Base-by-base conservation (phyloP, 2,329 filamentous ascomycete species). In the Cladosporium sp. region DNA sequence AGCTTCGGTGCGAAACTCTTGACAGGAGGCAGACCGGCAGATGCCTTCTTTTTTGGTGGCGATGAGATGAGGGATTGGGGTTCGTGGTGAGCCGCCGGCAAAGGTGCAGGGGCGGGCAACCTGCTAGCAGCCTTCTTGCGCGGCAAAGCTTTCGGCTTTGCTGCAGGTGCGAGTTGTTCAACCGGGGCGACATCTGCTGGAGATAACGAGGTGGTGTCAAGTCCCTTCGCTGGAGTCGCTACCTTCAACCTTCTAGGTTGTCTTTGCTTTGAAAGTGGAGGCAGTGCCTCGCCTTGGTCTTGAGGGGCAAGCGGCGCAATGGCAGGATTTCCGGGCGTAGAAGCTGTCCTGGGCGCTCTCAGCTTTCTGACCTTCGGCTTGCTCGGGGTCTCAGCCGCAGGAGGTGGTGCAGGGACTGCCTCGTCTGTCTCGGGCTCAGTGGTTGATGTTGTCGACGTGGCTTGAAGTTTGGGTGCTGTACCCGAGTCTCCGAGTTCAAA, bases 221-320 rank as follows among this genome's bases (percentile, higher is more conserved):
- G 11, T 38, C 55, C 53, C 50, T 67, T 63, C 7, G 63, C 66
- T 20, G 66, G 65, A 11, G 66, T 67, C 6, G 65, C 65, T 30
- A 68, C 61, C 7, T 63, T 59, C 13, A 63, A 67, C 18, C 62
- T 58, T 38, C 59, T 65, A 12, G 43, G 15, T 4, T 52, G 53
- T 29, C 54, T 52, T 9, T 43, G 33, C 35, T 53, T 52, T 12
- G 43, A 22, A 16, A 43, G 39, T 8, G 41, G 38, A 7, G 54
- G 51, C 5, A 52, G 30, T 25, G 46, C 32, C 16, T 50, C 51
- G 9, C n/a, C 45, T 27, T 33, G 53, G 49, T 38, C 25, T 27
- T 35, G 22, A n/a, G 27, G n/a, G 7, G 30, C 12, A 18, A 39
- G 16, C 20, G 49, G 8, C 18, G 39, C 49, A 8, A 36, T n/a